Evolutionary conservation across 805 yeast genomes (phyloP), one percentile per base, ranked within the genome.

Genomic region (Osmozyma mogii): DNA sequence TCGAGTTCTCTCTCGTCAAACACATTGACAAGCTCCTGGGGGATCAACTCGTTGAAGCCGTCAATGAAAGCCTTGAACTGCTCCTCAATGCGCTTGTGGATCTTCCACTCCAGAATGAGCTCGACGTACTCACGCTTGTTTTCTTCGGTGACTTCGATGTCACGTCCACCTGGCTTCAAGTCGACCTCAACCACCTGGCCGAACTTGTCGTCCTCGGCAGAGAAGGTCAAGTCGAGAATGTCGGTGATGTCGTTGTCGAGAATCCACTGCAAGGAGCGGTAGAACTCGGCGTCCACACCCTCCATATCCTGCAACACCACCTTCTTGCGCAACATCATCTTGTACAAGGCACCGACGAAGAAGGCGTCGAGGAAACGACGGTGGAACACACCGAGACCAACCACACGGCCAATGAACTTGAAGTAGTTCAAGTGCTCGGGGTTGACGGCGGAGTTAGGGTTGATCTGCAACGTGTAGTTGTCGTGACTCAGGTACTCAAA

Each of bases 401-500:
- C 96, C 34, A 88, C 95, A 62, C 99, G 78, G 43, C 99, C 99
- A 54, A 92, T 88, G 54, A 92, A 92, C 59, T 88, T 89, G 79
- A 92, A 92, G 62, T 92, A 92, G 58, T 87, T 88, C 68, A 92
- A 74, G 60, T 92, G 98, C 65, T 92, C 99, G 14, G 97, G 96
- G 56, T 92, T 92, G 47, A 92, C 84, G 39, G 87, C 95, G 14
- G 95, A 84, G 59, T 89, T 92, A 44, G 97, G 96, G 67, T 89
- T 92, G 62, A 92, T 92, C 61, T 92, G 99, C 55, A 92, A 70
- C 0, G 98, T 92, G 63, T 92, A 92, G 58, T 92, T 92, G 63
- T 92, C 99, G 61, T 88, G 95, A 21, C 97, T 94, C 11, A 96
- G 87, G 58, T 92, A 92, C 61, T 92, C 96, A 56, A 92, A 92